Base-by-base conservation (phyloP, 257 asterid genomes). In the Penstemon newberryi region DNA sequence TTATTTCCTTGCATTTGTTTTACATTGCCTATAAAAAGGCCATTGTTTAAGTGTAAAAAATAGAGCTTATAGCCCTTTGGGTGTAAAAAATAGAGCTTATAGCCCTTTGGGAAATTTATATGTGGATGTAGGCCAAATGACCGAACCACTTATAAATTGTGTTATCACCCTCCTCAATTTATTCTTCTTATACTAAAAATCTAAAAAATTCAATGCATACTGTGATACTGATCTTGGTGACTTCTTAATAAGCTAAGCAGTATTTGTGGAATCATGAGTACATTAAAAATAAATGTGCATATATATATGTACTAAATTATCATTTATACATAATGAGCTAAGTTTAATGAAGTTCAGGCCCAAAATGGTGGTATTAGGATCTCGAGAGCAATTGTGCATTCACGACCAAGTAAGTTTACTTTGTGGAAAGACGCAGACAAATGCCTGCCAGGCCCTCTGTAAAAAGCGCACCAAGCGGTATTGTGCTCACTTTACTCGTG, bases 361-460 rank as follows among this genome's bases (percentile, higher is more conserved):
- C 69, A 90, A 88, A 83, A 93, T 90, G 97, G 87, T 74, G 73
- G 96, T 93, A 15, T 80, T 93, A 75, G 99, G 99, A 79, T 93
- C 99, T 73, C 89, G 97, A 72, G 99, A 93, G 78, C 99, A 93
- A 71, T 73, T 93, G 75, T 93, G 99, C 86, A 93, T 93, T 78
- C 97, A 90, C 75, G 97, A 93, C 19, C 75, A 90, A 67, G 96
- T 93, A 55, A 81, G 95, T 70, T 63, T 74, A 72, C 96, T 93
- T 54, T 96, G 79, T 44, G 99, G 99, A 78, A 93, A 81, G 88
- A 84, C 87, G 54, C 99, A 93, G 75, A 93, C 95, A 78, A 87
- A 87, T 83, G 96, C 97, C 67, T 90, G 99, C 83, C 96, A 78
- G n/a, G 83, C 87, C 62, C 83, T 93, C 25, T 83, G 96, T 75